phyloP scores from a whole-genome alignment of 352 stramenopile genomes.

The Globisporangium recalcitrans region DNA sequence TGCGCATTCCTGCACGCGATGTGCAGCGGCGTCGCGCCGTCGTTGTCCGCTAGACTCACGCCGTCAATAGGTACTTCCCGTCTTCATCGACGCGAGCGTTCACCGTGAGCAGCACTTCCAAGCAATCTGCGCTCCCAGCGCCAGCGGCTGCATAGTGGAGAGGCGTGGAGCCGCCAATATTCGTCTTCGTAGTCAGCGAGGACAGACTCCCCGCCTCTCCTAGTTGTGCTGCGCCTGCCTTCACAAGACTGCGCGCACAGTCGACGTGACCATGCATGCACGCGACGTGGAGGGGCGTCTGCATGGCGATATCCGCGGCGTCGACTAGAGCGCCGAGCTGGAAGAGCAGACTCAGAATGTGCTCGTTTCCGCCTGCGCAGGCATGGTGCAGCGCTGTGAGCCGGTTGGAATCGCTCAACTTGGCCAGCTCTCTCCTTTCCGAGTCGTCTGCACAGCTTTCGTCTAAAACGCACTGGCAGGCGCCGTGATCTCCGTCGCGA shows the following conservation, averaged over 20 bases:
- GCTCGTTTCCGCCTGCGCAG: constrained; percentile 36
- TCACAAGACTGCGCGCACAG: constrained; percentile 22
- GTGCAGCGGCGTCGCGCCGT: constrained; percentile 56
- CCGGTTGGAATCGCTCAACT: constrained; percentile 21
- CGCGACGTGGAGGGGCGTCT: constrained; percentile 56
- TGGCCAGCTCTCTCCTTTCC: constrained; percentile 14
- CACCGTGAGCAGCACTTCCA: constrained; percentile 53
- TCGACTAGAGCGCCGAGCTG: constrained; percentile 27
- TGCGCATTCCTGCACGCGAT: constrained; percentile 33
- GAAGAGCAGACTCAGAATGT: constrained; percentile 43
- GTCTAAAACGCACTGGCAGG: constrained; percentile 34
- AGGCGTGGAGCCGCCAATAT: constrained; percentile 46
- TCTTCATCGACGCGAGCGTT: constrained; percentile 38
- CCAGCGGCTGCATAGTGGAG: constrained; percentile 50
- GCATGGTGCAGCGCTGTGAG: constrained; percentile 50
- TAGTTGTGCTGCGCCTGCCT: constrained; percentile 2
- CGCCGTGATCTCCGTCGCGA: constrained; percentile 37
- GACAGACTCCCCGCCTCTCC: not conserved
- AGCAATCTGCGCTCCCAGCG: constrained; percentile 38
- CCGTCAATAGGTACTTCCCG: constrained; percentile 43
- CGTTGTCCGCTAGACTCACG: constrained; percentile 39
- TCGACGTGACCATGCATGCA: constrained; percentile 32
- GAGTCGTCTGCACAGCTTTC: constrained; percentile 18
- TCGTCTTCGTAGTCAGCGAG: constrained; percentile 19
- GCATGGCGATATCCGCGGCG: constrained; percentile 34